A percentile compares a stretch with the other conserved stretches of the same genome.
phyloP scores from a whole-genome alignment of 1,139 yeast genomes.

The Saccharomyces uvarum region DNA sequence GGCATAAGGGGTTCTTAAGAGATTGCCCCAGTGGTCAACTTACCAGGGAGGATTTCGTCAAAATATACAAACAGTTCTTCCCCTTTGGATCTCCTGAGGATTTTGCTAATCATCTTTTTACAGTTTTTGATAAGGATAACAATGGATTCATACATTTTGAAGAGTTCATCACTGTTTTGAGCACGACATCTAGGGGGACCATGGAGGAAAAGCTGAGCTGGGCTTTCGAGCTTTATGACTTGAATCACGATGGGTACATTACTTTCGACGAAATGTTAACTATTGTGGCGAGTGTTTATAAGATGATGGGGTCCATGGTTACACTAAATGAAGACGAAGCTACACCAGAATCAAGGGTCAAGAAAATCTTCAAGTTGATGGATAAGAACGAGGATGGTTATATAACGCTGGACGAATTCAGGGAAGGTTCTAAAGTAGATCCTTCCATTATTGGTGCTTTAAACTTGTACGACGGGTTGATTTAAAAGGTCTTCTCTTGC shows the following conservation, averaged over 20 bases:
- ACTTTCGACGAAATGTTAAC: slow-evolving; percentile 69
- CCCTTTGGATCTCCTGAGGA: slow-evolving; percentile 97
- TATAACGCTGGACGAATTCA: slow-evolving; percentile 73
- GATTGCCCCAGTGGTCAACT: slow-evolving; percentile 92
- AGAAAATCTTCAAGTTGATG: slow-evolving; percentile 67
- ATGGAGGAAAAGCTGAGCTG: slow-evolving; percentile 78
- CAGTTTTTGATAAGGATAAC: slow-evolving; percentile 78
- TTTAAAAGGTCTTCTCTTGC: slow-evolving; percentile 32
- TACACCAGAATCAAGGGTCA: slow-evolving; percentile 83
- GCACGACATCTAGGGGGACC: slow-evolving; percentile 83
- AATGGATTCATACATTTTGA: slow-evolving; percentile 82
- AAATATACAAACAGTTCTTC: slow-evolving; percentile 90
- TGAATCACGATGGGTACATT: slow-evolving; percentile 68
- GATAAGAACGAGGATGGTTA: slow-evolving; percentile 64
- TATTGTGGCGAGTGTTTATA: slow-evolving; percentile 78
- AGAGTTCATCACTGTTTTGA: slow-evolving; percentile 83
- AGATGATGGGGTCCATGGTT: slow-evolving; percentile 95
- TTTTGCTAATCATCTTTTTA: slow-evolving; percentile 81
- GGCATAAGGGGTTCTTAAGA: slow-evolving; percentile 92
- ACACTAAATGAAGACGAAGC: slow-evolving; percentile 83
- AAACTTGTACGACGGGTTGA: slow-evolving; percentile 71
- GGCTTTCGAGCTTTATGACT: slow-evolving; percentile 84
- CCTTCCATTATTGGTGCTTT: slow-evolving; percentile 76
- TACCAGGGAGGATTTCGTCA: slow-evolving; percentile 79
- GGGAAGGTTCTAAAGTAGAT: slow-evolving; percentile 71